A percentile compares a stretch with the other conserved stretches of the same genome.
phyloP scores from a whole-genome alignment of 306 rosid genomes.

The Spatholobus suberectus region DNA sequence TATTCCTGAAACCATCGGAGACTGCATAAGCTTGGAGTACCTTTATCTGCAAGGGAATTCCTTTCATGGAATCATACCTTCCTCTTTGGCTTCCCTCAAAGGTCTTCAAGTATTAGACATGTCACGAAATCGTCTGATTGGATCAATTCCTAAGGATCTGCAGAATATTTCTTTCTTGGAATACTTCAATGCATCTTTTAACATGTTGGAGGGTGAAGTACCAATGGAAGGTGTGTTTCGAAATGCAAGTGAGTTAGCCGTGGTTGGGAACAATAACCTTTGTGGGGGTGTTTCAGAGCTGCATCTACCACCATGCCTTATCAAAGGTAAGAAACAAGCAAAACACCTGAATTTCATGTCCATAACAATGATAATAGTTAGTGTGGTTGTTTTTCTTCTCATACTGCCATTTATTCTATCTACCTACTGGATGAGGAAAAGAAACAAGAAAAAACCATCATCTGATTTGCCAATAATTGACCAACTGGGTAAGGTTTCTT shows the following conservation, averaged over 20 bases:
- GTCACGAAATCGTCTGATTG: constrained; percentile 41
- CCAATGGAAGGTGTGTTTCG: constrained; percentile 46
- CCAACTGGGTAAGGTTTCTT: constrained; percentile 25
- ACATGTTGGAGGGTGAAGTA: constrained; percentile 53
- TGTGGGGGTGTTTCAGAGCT: constrained; percentile 45
- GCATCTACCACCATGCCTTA: constrained; percentile 38
- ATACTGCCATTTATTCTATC: neutral
- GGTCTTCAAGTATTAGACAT: constrained; percentile 44
- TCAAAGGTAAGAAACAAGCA: neutral
- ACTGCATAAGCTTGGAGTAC: constrained; percentile 36
- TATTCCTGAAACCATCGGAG: constrained; percentile 48
- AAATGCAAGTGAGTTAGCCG: constrained; percentile 28
- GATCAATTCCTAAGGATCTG: constrained; percentile 47
- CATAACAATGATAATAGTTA: neutral
- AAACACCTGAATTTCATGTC: constrained; percentile 19
- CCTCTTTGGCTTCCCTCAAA: constrained; percentile 38
- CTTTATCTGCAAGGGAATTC: constrained; percentile 42
- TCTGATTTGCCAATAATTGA: neutral
- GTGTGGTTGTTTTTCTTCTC: constrained; percentile 27
- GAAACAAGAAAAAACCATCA: neutral
- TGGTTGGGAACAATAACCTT: constrained; percentile 37
- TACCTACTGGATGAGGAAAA: constrained; percentile 7
- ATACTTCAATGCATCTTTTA: constrained; percentile 54
- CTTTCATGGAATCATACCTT: constrained; percentile 46
- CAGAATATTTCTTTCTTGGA: constrained; percentile 16